Base-by-base conservation (phyloP, 2,329 filamentous ascomycete genomes). In the Chaetothyriales sp. region DNA sequence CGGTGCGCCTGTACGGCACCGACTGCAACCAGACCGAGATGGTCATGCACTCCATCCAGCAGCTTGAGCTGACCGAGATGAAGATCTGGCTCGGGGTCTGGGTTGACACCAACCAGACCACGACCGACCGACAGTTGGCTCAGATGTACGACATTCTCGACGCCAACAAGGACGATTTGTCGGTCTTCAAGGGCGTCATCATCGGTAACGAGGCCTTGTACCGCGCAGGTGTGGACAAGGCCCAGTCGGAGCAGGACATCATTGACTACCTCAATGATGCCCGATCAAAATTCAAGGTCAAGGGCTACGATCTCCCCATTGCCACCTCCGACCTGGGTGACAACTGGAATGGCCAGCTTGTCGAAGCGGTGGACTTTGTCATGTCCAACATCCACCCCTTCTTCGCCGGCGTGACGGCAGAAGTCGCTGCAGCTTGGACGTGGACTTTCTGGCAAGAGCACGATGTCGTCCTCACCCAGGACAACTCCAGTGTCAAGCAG, bases 381-480 rank as follows among this genome's bases (percentile, higher is more conserved):
- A 95, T 97, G 89, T 85, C 87, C 60, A 97, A 97, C 65, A 86
- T 97, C 51, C 92, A 97, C 65, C 90, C 92, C 0, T 95, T 97
- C 75, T 97, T 97, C 64, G 85, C 83, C 0, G 90, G 90, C 46
- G 80, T 87, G 10, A 72, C 77, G 0, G 83, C 81, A 1, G 71
- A 78, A 1, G 66, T 77, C 1, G 87, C 88, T 0, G 83, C 89
- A 0, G 70, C 65, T 6, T 97, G 90, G 90, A 94, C 90, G 0
- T 86, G 75, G 69, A 69, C 68, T 15, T 97, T 95, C 70, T 97
- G 89, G 85, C 69, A 83, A 45, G 71, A 68, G 8, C 75, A 89
- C 52, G 83, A 90, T 59, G 77, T 80, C 0, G 58, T 67, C 0
- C 76, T 87, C 54, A 86, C 83, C 55, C 77, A 83, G 66, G 69